Evolutionary conservation across 257 asterid species (phyloP).

Genomic region (Linderniella brevidens): DNA sequence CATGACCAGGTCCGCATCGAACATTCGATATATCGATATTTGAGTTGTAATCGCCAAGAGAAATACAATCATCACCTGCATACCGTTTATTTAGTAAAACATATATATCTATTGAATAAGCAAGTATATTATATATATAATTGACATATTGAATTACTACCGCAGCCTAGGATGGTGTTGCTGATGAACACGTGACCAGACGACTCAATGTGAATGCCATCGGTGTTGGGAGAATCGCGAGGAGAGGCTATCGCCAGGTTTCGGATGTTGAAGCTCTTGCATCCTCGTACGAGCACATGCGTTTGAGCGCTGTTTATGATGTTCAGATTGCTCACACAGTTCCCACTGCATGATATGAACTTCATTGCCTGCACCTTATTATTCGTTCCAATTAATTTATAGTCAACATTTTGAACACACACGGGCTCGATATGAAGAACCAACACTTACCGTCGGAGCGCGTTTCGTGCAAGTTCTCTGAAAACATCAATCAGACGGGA

Average conservation of each 20-base stretch:
- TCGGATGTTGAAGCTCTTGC: slow-evolving; percentile 23
- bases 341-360: slow-evolving; percentile 31
- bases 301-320: slow-evolving; percentile 47
- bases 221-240: slow-evolving; percentile 51
- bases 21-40: slow-evolving; percentile 26
- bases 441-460: slow-evolving; percentile 94
- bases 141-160: slow-evolving; percentile 20
- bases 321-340: slow-evolving; percentile 26
- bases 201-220: slow-evolving; percentile 65
- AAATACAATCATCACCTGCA: slow-evolving; percentile 70
- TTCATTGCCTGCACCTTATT: slow-evolving; percentile 33
- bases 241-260: slow-evolving; percentile 42
- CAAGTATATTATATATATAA: too few species aligned
- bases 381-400: neutral
- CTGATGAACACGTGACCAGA: slow-evolving; percentile 24
- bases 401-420: too few species aligned
- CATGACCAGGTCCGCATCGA: slow-evolving; percentile 75
- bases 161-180: slow-evolving; percentile 28
- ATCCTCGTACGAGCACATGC: slow-evolving; percentile 25
- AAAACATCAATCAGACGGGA: neutral
- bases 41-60: slow-evolving; percentile 52
- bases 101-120: neutral
- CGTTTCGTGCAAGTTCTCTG: slow-evolving; percentile 49
- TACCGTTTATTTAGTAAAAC: neutral
- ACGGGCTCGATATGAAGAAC: too few species aligned